phyloP scores from a whole-genome alignment of 371 early-diverging fungal species.

The Smittium mucronatum region DNA sequence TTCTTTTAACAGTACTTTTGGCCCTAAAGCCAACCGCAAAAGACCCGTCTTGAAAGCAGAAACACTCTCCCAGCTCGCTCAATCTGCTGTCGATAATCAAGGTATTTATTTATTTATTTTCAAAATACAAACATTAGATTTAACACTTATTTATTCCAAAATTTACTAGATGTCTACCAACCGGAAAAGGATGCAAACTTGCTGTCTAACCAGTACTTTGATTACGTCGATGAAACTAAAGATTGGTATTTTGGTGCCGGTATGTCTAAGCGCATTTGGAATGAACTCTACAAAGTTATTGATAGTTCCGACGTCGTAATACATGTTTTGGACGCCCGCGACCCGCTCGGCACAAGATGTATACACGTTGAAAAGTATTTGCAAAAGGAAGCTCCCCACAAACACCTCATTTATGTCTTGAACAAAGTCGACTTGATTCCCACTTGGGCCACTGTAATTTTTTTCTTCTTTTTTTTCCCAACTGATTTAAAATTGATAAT shows the following conservation, averaged over 20 bases:
- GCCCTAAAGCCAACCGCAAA: slow-evolving; percentile 89
- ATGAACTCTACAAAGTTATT: slow-evolving; percentile 98
- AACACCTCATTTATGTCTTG: no score
- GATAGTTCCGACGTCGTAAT: slow-evolving; percentile 99
- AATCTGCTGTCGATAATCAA: slow-evolving; percentile 45
- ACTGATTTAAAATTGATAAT: no score
- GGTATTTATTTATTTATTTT: no score
- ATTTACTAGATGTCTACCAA: slow-evolving; percentile 54
- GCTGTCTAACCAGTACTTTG: slow-evolving; percentile 54
- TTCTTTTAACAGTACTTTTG: slow-evolving; percentile 74
- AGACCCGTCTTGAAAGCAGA: slow-evolving; percentile 66
- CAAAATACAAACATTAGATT: no score
- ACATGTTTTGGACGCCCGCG: slow-evolving; percentile 98
- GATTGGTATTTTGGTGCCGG: no score
- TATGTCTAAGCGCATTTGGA: no score
- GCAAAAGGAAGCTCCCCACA: no score
- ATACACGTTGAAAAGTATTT: no score
- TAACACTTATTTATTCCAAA: no score
- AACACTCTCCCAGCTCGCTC: slow-evolving; percentile 72
- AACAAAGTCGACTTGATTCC: slow-evolving; percentile 99
- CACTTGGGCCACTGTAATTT: slow-evolving; percentile 93
- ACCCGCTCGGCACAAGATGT: slow-evolving; percentile 97
- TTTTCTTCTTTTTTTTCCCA: no score
- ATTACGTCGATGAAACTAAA: slow-evolving; percentile 57
- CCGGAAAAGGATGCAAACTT: slow-evolving; percentile 59